Evolutionary conservation across 495 filamentous ascomycete genomes (phyloP).

Genomic region (Parathielavia appendiculata): DNA sequence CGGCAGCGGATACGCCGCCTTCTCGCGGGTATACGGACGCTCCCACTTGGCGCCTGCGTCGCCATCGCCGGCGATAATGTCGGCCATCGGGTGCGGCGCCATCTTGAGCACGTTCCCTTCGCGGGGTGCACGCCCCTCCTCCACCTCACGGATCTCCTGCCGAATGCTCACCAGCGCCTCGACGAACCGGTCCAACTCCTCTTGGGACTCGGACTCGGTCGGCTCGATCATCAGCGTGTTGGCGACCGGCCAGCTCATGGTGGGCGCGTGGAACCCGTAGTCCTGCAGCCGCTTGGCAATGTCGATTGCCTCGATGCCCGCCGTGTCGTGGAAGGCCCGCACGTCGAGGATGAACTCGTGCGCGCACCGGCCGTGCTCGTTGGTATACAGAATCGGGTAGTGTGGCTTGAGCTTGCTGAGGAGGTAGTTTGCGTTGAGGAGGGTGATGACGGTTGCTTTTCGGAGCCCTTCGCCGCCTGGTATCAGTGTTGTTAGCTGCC

Average conservation of each 20-base stretch:
- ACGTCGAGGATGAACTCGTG: constrained; percentile 98
- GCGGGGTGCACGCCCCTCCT: constrained; percentile 70
- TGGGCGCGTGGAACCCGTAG: constrained; percentile 97
- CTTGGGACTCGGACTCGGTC: constrained; percentile 89
- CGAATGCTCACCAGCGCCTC: constrained; percentile 89
- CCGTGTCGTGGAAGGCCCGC: constrained; percentile 76
- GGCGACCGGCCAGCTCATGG: constrained; percentile 95
- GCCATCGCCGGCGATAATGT: constrained; percentile 60
- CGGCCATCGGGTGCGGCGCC: constrained; percentile 81
- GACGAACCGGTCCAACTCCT: constrained; percentile 92
- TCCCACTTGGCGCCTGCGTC: constrained; percentile 58
- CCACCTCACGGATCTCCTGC: constrained; percentile 76
- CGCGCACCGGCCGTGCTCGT: constrained; percentile 78
- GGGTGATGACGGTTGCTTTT: constrained; percentile 89
- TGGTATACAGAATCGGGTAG: constrained; percentile 91
- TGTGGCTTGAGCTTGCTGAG: constrained; percentile 83
- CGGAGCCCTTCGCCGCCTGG: constrained; percentile 72
- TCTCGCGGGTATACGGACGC: constrained; percentile 70
- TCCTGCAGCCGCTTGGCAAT: constrained; percentile 97
- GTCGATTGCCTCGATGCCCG: constrained; percentile 90
- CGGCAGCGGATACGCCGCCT: constrained; percentile 81
- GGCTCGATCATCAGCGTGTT: constrained; percentile 99
- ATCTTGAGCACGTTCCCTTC: constrained; percentile 90
- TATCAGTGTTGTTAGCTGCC: constrained; percentile 24
- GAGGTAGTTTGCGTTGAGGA: constrained; percentile 98